Percentiles rank a stretch among this genome's conserved stretches.
Conservation (phyloP, 2,329 filamentous ascomycete genomes). For the Scedosporium boydii region DNA sequence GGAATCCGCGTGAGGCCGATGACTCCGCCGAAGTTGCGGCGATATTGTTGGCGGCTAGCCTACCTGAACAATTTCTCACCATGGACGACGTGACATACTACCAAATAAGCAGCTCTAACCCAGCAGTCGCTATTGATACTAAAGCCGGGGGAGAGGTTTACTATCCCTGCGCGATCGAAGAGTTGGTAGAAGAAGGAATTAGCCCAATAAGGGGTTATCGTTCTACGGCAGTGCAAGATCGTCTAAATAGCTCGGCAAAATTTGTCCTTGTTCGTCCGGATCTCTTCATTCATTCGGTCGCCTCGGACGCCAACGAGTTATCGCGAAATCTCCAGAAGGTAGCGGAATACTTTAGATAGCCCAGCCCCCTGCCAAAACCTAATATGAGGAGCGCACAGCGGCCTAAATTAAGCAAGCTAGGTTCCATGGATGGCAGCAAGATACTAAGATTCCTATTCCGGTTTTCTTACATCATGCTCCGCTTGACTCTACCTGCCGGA, state of each 20-base stretch:
- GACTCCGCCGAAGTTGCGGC: not conserved
- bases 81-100: slow-evolving; percentile 4
- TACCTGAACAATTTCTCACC: not conserved
- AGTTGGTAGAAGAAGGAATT: slow-evolving; percentile 50
- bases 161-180: slow-evolving; percentile 18
- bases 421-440: too few species aligned
- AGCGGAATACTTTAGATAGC: not conserved
- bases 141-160: not conserved
- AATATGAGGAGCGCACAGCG: not conserved
- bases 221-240: not conserved
- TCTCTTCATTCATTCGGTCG: slow-evolving; percentile 1
- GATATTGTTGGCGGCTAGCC: not conserved
- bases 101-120: not conserved
- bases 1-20: not conserved
- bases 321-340: not conserved
- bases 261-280: slow-evolving; percentile 2
- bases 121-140: not conserved
- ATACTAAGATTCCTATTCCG: too few species aligned
- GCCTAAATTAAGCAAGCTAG: not conserved
- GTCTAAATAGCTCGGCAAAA: not conserved
- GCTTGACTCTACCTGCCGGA: too few species aligned
- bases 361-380: not conserved
- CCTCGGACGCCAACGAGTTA: not conserved
- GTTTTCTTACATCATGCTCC: too few species aligned
- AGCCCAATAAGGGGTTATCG: slow-evolving; percentile 17